These are phyloP conservation scores for Paramecium octaurelia DNA, from an alignment of 73 alveolate species.

Conservation along the genomic window DNA sequence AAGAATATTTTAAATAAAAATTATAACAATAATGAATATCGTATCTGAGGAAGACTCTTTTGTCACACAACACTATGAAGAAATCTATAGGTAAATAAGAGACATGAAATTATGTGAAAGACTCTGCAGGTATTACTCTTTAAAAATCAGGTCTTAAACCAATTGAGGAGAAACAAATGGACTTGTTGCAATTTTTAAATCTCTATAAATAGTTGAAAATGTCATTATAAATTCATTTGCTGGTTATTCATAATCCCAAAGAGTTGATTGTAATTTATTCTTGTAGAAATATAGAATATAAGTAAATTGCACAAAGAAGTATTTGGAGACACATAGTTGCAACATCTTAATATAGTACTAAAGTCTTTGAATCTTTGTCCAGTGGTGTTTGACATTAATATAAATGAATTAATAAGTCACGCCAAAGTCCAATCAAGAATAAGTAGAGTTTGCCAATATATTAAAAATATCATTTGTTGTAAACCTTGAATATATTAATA, in stretches of 20 bases:
- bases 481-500: not conserved
- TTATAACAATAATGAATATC: slow-evolving; percentile 12
- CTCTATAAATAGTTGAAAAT: not conserved
- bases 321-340: not conserved
- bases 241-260: not conserved
- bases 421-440: not conserved
- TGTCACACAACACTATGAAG: not conserved
- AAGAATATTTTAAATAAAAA: slow-evolving; percentile 28
- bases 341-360: not conserved
- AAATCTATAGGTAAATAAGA: not conserved
- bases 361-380: not conserved
- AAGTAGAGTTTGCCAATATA: not conserved
- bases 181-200: not conserved
- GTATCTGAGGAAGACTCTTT: slow-evolving; percentile 28
- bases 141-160: not conserved
- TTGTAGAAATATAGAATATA: not conserved
- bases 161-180: not conserved
- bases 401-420: not conserved
- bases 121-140: not conserved
- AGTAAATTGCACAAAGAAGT: not conserved
- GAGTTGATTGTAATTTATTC: not conserved
- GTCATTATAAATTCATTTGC: not conserved
- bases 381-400: not conserved
- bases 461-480: not conserved
- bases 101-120: not conserved